These are phyloP conservation scores for Ophiorrhiza pumila DNA, from an alignment of 257 asterid species.

Conservation along the genomic window DNA sequence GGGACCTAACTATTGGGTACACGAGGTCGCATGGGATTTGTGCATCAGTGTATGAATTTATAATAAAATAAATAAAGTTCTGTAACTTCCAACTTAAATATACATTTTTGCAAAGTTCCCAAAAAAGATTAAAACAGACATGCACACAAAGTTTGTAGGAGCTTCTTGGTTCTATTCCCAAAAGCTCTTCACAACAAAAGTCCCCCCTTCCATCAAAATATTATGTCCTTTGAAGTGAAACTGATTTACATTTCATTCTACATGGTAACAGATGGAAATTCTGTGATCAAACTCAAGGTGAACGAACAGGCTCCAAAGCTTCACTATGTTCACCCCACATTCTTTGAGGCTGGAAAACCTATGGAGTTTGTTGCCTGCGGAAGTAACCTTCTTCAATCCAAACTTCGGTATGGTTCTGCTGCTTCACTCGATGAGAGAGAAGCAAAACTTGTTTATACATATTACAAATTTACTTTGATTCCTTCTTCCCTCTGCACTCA, in stretches of 20 bases:
- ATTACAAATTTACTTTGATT: background rate
- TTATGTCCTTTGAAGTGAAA: constrained; percentile 4
- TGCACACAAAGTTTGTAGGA: background rate
- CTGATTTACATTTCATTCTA: constrained; percentile 18
- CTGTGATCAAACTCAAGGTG: constrained; percentile 57
- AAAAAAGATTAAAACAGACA: background rate
- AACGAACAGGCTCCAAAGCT: constrained; percentile 72
- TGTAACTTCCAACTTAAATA: background rate
- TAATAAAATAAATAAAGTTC: background rate
- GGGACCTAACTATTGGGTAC: background rate
- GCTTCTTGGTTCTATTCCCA: background rate
- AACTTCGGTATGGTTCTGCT: constrained; percentile 54
- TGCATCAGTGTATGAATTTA: background rate
- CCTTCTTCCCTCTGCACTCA: background rate
- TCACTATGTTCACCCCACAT: constrained; percentile 65
- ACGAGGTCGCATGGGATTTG: background rate
- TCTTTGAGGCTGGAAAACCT: constrained; percentile 91
- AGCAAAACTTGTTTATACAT: constrained; percentile 10
- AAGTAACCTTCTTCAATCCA: constrained; percentile 72
- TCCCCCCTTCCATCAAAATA: background rate
- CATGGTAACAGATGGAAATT: constrained; percentile 54
- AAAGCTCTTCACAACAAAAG: background rate
- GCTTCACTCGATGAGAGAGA: background rate
- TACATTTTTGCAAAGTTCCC: background rate
- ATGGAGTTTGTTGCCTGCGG: constrained; percentile 88